Evolutionary conservation across 352 stramenopile species (phyloP), one percentile per base, ranked within the genome.

Genomic region (Globisporangium cylindrosporum): DNA sequence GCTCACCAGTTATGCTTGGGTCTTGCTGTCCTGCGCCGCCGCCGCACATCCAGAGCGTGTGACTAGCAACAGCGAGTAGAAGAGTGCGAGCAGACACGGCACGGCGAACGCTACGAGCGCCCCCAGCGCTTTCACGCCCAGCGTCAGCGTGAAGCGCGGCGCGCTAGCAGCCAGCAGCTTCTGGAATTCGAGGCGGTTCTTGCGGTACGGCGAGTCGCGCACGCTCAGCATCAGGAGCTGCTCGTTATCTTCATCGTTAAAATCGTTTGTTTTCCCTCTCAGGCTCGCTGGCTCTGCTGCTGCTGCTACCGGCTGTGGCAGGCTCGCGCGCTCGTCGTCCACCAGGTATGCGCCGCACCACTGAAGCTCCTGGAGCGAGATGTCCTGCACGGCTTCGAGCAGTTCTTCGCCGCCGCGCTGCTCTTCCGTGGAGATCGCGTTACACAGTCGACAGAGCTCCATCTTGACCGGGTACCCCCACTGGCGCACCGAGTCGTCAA

Each of bases 151-250:
- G 54, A 62, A 62, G 38, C 34, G n/a, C 12, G 59, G 66, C 4
- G 43, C 59, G 20, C 51, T 67, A 12, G 46, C 46, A 3, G 38
- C 14, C 59, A 71, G 48, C 34, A 71, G 10, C 59, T 62, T 24
- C 49, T 71, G 74, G 63, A 92, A 87, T 55, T 90, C 82, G 63
- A 90, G 80, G 14, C 84, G 79, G 20, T 80, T 72, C 62, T 86
- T 81, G 68, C 81, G 74, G 68, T 92, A 92, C 1, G 78, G 76
- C 49, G 78, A 84, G 32, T 75, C 67, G 18, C 67, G 70, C 41
- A 75, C 36, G 73, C n/a, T n/a, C 18, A 9, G 18, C 46, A 32
- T 36, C 14, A 18, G 43, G 43, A 51, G 18, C 18, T 51, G 43
- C 18, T 51, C 22, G 29, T 61, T 41, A 1, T 48, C 22, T 3